Percentiles rank a stretch among this genome's conserved stretches.
Evolutionary conservation across 306 rosid species (phyloP).

Genomic region (Elaeagnus macrophylla): DNA sequence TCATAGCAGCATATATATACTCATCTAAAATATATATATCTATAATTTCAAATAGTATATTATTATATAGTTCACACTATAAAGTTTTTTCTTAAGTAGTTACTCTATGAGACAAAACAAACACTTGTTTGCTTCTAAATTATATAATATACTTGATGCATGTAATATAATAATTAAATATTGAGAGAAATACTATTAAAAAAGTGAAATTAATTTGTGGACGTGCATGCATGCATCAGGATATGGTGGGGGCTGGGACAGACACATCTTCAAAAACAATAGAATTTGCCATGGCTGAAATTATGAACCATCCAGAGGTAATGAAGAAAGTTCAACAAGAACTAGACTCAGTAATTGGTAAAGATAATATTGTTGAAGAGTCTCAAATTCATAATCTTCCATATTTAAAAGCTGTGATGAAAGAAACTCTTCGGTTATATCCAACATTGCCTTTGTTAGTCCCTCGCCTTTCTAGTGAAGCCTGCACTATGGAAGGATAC

Average conservation of each 20-base stretch:
- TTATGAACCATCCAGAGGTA: slow-evolving; percentile 36
- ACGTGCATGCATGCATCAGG: no score
- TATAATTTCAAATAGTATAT: no score
- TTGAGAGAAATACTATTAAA: no score
- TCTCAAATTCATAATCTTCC: slow-evolving; percentile 37
- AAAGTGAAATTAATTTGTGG: no score
- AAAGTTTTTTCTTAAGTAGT: no score
- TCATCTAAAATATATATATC: no score
- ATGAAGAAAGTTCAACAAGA: slow-evolving; percentile 43
- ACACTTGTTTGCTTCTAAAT: no score
- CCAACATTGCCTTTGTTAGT: slow-evolving; percentile 49
- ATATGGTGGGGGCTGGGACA: slow-evolving; percentile 63
- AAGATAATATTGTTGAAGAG: slow-evolving; percentile 53
- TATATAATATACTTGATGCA: no score
- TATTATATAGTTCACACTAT: no score
- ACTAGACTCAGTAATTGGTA: slow-evolving; percentile 38
- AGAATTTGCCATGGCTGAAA: slow-evolving; percentile 59
- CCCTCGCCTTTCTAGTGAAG: slow-evolving; percentile 54
- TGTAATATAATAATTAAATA: no score
- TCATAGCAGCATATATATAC: no score
- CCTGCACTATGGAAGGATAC: slow-evolving; percentile 45
- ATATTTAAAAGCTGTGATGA: slow-evolving; percentile 54
- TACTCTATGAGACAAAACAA: no score
- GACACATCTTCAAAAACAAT: slow-evolving; percentile 59
- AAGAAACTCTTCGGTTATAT: slow-evolving; percentile 57